phyloP scores from a whole-genome alignment of 495 filamentous ascomycete genomes.

The Neurospora sp. region DNA sequence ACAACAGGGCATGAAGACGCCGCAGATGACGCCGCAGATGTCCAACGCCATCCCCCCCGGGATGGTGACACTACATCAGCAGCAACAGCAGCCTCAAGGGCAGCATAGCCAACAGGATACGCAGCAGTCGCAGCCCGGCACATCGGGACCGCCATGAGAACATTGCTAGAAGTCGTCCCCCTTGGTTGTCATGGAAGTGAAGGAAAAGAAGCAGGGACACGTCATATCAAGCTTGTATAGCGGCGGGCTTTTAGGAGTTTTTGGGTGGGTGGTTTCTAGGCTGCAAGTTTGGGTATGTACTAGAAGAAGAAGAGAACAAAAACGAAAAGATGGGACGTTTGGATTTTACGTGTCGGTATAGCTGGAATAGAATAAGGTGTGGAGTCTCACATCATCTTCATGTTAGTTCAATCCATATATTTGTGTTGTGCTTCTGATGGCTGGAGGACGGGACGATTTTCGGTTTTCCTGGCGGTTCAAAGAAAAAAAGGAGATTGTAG shows the following conservation, averaged over 20 bases:
- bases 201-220: background rate
- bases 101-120: background rate
- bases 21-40: conserved; percentile 18
- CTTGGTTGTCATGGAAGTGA: background rate
- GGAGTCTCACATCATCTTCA: background rate
- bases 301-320: background rate
- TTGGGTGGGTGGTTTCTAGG: background rate
- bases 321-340: background rate
- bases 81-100: background rate
- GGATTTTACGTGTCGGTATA: background rate
- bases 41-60: conserved; percentile 3
- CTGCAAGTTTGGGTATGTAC: background rate
- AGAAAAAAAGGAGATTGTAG: background rate
- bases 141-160: background rate
- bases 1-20: background rate
- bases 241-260: background rate
- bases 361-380: background rate
- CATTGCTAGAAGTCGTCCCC: background rate
- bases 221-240: background rate
- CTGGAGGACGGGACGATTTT: background rate
- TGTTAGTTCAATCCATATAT: background rate
- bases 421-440: background rate
- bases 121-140: background rate
- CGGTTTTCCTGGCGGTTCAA: background rate
- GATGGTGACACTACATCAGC: conserved; percentile 1